Conservation (phyloP, 345 rosid genomes). For the Arabis alpina region DNA sequence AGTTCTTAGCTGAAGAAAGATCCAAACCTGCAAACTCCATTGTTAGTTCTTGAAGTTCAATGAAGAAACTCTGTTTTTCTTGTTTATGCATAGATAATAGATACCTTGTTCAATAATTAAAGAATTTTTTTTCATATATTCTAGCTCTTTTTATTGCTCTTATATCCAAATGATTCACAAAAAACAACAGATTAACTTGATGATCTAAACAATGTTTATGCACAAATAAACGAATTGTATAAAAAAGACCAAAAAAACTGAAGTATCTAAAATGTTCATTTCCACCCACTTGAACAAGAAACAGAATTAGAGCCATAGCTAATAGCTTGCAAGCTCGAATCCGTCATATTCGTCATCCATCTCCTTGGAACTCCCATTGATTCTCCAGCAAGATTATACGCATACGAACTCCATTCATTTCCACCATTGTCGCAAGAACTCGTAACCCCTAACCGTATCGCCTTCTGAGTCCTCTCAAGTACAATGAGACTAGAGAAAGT, state of each 20-base stretch:
- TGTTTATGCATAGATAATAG: background rate
- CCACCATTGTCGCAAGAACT: slow-evolving; percentile 57
- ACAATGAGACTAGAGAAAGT: slow-evolving; percentile 93
- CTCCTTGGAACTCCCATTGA: slow-evolving; percentile 59
- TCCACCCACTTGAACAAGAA: slow-evolving; percentile 60
- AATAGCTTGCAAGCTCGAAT: slow-evolving; percentile 72
- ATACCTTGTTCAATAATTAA: slow-evolving; percentile 27
- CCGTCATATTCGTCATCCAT: slow-evolving; percentile 92
- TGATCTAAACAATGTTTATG: slow-evolving; percentile 22
- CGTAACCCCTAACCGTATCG: slow-evolving; percentile 59
- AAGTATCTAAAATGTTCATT: slow-evolving; percentile 8
- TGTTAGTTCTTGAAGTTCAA: background rate
- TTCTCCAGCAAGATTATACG: slow-evolving; percentile 75
- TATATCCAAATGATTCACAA: background rate
- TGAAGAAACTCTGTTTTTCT: slow-evolving; percentile 3
- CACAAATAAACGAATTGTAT: slow-evolving; percentile 40
- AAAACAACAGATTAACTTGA: background rate
- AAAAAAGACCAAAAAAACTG: background rate
- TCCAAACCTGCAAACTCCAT: slow-evolving; percentile 4
- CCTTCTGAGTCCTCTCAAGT: slow-evolving; percentile 89
- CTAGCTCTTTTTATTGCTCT: background rate
- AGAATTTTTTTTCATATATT: background rate
- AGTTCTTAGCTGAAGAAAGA: slow-evolving; percentile 15
- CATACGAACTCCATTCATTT: slow-evolving; percentile 82
- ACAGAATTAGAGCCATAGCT: slow-evolving; percentile 81